Percentiles rank a stretch among this genome's conserved stretches.
Evolutionary conservation across 2,329 filamentous ascomycete species (phyloP).

Genomic region (Talaromyces rugulosus): DNA sequence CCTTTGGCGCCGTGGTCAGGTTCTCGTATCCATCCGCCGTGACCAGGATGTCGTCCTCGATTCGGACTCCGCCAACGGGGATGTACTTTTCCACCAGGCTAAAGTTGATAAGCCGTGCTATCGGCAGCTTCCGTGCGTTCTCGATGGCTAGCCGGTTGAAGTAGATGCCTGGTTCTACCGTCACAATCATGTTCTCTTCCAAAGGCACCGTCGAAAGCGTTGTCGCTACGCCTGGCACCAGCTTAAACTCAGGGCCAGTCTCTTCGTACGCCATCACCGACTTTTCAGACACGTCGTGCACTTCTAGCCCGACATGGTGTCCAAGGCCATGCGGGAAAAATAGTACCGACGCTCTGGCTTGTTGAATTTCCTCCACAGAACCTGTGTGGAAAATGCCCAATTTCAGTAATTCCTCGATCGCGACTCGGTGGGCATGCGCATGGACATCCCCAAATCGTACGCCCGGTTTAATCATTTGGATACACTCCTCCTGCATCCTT

Average conservation of each 20-base stretch:
- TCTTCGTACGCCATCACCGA: constrained; percentile 28
- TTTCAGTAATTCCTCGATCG: constrained; percentile 71
- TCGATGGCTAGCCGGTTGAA: constrained; percentile 36
- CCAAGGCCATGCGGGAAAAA: constrained; percentile 52
- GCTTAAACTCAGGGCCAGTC: constrained; percentile 13
- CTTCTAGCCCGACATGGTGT: constrained; percentile 50
- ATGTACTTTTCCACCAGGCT: constrained; percentile 36
- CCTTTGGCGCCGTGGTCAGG: constrained; percentile 67
- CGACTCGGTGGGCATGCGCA: constrained; percentile 71
- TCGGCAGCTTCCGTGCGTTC: constrained; percentile 27
- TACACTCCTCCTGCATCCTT: constrained; percentile 79
- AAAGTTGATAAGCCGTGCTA: constrained; percentile 36
- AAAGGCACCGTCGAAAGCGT: constrained; percentile 33
- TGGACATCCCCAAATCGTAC: constrained; percentile 80
- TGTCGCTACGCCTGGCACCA: constrained; percentile 16
- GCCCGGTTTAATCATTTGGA: constrained; percentile 66
- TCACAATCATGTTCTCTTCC: constrained; percentile 54
- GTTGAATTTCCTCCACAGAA: constrained; percentile 47
- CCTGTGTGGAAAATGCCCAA: constrained; percentile 68
- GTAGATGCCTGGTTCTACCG: constrained; percentile 52
- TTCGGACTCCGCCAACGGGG: constrained; percentile 41
- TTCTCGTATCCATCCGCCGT: constrained; percentile 67
- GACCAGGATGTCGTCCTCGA: constrained; percentile 62
- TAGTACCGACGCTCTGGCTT: constrained; percentile 33
- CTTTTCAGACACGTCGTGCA: constrained; percentile 39